Percentiles rank a stretch among this genome's conserved stretches.
Evolutionary conservation across 2,329 filamentous ascomycete species (phyloP).

Genomic region (Thielaviopsis ethacetica): DNA sequence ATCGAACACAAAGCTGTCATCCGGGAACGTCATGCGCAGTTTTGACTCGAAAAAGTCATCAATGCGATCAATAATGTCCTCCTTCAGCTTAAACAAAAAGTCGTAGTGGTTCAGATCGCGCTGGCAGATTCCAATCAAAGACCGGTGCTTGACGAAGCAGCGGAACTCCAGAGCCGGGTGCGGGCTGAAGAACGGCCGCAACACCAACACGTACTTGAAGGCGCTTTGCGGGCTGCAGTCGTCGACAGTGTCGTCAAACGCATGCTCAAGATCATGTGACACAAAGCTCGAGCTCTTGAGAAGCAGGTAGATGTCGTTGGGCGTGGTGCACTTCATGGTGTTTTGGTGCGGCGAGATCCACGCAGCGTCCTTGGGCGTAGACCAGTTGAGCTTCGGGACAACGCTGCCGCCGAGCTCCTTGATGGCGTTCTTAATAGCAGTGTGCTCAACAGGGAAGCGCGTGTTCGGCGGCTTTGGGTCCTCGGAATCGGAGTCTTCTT

Average conservation of each 20-base stretch:
- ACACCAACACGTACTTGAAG: conserved; percentile 64
- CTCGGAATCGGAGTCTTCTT: conserved; percentile 21
- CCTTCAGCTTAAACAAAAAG: conserved; percentile 52
- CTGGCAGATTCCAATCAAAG: conserved; percentile 70
- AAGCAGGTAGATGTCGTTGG: conserved; percentile 85
- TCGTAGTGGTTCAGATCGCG: conserved; percentile 81
- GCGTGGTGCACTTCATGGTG: conserved; percentile 73
- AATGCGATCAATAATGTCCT: conserved; percentile 51
- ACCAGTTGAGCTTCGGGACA: conserved; percentile 94
- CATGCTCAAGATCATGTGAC: conserved; percentile 84
- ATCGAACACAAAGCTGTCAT: conserved; percentile 75
- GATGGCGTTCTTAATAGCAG: conserved; percentile 61
- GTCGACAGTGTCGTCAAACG: conserved; percentile 58
- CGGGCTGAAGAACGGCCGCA: conserved; percentile 75
- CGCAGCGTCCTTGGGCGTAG: conserved; percentile 83
- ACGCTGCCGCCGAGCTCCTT: conserved; percentile 69
- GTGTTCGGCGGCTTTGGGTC: conserved; percentile 31
- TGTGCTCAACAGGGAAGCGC: conserved; percentile 57
- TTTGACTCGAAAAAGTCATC: conserved; percentile 61
- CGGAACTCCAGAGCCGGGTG: conserved; percentile 89
- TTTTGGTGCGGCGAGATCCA: conserved; percentile 79
- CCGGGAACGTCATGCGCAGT: conserved; percentile 63
- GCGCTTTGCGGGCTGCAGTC: conserved; percentile 15
- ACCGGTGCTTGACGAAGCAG: conserved; percentile 76
- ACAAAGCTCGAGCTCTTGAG: conserved; percentile 91